Base-by-base conservation (phyloP, 179 eudicot genomes). In the Gypsophila paniculata region DNA sequence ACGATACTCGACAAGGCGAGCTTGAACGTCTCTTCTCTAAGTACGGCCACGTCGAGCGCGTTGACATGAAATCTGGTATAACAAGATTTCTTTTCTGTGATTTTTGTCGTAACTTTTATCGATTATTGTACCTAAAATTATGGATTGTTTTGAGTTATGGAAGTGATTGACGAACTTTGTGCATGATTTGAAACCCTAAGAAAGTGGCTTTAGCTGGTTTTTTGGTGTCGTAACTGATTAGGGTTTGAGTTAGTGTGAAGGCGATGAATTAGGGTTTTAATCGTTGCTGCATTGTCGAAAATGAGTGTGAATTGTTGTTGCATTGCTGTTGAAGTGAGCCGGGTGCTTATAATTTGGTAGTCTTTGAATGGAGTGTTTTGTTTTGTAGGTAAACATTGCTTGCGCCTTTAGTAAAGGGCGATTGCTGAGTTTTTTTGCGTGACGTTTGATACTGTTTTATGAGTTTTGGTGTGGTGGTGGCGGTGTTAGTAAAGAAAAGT, bases 1-100 rank as follows among this genome's bases (percentile, higher is more conserved):
- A 72, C 22, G 92, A 91, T 19, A 89, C 98, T 61, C 91, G 96
- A 29, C 97, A 93, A 66, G 73, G 81, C 59, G 97, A 91, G 8
- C 77, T 93, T 82, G 97, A 93, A 78, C 88, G 89, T 2, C 68
- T 88, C 69, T 93, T 93, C 77, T 85, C 89, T 66, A 89, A 86
- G 76, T 93, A 89, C 25, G 97, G 98, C 59, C 70, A 83, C 70
- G 84, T 93, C 77, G 97, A 91, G 2, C 97, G 96, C 53, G 87
- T 93, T 74, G 97, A 93, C 77, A 86, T 93, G 88, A 93, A 91
- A 90, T 82, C 89, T 80, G 97, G 98, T 93, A 84, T 10, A 0
- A 46, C 0, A 4, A 10, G 52, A 10, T 46, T 12, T 42, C 5
- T 42, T 42, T 42, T 42, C 6, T 42, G 46, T 42, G 46, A 9